Conservation (phyloP, 352 stramenopile species). For the Phytophthora tentaculata region DNA sequence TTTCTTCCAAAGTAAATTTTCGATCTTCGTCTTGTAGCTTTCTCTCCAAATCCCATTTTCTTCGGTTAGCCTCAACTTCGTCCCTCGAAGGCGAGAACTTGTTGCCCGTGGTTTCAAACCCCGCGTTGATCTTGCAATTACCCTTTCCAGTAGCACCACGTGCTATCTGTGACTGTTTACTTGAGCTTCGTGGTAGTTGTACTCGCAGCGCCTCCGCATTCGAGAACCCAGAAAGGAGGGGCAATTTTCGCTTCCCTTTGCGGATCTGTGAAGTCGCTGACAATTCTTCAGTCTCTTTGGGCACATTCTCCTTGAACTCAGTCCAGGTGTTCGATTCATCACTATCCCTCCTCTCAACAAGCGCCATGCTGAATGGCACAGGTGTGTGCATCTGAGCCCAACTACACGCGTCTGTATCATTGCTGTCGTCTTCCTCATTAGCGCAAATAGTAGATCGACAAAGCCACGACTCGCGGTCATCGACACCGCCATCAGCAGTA, state of each 20-base stretch:
- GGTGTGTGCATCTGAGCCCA: conserved; percentile 37
- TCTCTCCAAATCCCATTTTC: conserved; percentile 37
- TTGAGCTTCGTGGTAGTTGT: conserved; percentile 25
- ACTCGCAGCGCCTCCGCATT: conserved; percentile 32
- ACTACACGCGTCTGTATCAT: conserved; percentile 16
- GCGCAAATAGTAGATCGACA: conserved; percentile 64
- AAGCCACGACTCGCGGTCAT: conserved; percentile 53
- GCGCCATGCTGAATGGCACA: conserved; percentile 10
- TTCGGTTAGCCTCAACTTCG: conserved; percentile 26
- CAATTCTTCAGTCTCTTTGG: background rate
- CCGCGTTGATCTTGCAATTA: conserved; percentile 11
- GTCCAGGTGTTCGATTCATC: background rate
- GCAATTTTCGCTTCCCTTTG: conserved; percentile 28
- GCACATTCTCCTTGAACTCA: conserved; percentile 13
- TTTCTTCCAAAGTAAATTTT: conserved; percentile 1
- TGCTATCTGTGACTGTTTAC: conserved; percentile 7
- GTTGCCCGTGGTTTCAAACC: background rate
- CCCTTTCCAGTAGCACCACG: background rate
- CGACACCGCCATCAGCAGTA: conserved; percentile 11
- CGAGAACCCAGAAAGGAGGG: conserved; percentile 34
- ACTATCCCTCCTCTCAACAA: conserved; percentile 4
- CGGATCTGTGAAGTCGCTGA: too few relatives aligned
- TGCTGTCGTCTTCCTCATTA: conserved; percentile 35
- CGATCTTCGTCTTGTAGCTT: conserved; percentile 23
- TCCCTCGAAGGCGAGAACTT: conserved; percentile 11